A percentile compares a stretch with the other conserved stretches of the same genome.
Conservation (phyloP, 371 early-diverging fungal genomes). For the Rhizopus arrhizus region DNA sequence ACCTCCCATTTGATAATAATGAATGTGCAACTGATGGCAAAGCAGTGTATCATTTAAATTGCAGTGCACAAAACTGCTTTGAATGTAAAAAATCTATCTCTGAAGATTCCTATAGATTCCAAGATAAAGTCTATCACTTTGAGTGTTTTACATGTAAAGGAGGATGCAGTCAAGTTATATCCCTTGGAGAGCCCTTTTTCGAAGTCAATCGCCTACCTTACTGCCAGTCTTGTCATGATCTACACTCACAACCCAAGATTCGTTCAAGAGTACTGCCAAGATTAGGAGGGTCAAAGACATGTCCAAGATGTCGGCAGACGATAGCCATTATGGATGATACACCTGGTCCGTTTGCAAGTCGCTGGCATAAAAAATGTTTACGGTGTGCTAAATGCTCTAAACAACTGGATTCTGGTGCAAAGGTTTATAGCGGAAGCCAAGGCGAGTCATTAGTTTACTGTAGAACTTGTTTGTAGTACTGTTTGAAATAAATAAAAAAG, state of each 20-base stretch:
- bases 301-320: constrained; percentile 53
- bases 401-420: constrained; percentile 61
- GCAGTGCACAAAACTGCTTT: constrained; percentile 22
- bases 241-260: background rate
- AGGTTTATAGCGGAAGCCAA: constrained; percentile 42
- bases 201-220: constrained; percentile 18
- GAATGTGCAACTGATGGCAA: constrained; percentile 53
- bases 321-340: constrained; percentile 61
- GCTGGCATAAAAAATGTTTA: constrained; percentile 68
- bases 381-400: constrained; percentile 56
- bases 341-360: constrained; percentile 57
- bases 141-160: constrained; percentile 39
- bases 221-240: constrained; percentile 13
- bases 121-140: constrained; percentile 24
- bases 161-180: constrained; percentile 14
- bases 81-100: constrained; percentile 16
- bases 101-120: constrained; percentile 19
- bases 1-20: constrained; percentile 64
- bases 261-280: constrained; percentile 36
- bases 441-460: constrained; percentile 50
- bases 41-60: constrained; percentile 52
- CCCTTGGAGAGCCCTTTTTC: constrained; percentile 20
- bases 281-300: constrained; percentile 58
- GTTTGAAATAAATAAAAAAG: constrained; percentile 13
- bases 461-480: constrained; percentile 38